Evolutionary conservation across 2,329 filamentous ascomycete species (phyloP).

Genomic region (Escovopsis sp.): DNA sequence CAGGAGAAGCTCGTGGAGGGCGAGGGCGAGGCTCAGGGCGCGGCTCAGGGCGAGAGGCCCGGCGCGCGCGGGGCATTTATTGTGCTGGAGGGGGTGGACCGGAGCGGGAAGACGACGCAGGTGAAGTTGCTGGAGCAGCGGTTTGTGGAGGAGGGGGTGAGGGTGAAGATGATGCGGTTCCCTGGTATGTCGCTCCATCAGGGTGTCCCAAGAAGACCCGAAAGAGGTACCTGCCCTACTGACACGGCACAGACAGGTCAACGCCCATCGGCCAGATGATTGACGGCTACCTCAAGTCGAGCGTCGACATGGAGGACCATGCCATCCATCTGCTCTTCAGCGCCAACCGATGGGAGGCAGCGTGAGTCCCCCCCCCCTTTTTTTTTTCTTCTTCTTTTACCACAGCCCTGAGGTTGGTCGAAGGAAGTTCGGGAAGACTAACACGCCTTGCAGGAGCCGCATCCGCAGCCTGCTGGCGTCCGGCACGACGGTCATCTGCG

Average conservation of each 20-base stretch:
- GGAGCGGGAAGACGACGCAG: conserved; percentile 87
- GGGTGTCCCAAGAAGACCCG: too few relatives aligned
- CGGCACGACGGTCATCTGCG: conserved; percentile 68
- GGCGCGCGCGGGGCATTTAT: conserved; percentile 51
- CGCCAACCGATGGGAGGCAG: conserved; percentile 77
- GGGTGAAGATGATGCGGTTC: conserved; percentile 41
- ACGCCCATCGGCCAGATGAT: conserved; percentile 83
- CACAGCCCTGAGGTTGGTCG: too few relatives aligned
- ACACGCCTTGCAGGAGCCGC: conserved; percentile 23
- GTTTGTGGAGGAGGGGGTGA: conserved; percentile 32
- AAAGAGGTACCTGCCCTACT: too few relatives aligned
- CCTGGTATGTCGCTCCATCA: conserved; percentile 28
- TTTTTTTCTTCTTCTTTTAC: not conserved
- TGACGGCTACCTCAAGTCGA: conserved; percentile 61
- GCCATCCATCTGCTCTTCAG: conserved; percentile 82
- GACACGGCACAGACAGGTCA: conserved; percentile 46
- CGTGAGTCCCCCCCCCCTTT: conserved; percentile 23
- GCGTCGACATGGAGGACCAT: conserved; percentile 67
- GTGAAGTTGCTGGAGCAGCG: conserved; percentile 51
- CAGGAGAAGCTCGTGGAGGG: not conserved
- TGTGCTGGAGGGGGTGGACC: conserved; percentile 77
- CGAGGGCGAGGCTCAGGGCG: not conserved
- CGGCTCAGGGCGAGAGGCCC: not conserved
- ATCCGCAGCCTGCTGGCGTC: conserved; percentile 40
- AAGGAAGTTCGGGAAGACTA: too few relatives aligned